A percentile compares a stretch with the other conserved stretches of the same genome.
Evolutionary conservation across 768 basidiomycete genomes (phyloP).

Genomic region (Amanita brunnescens): DNA sequence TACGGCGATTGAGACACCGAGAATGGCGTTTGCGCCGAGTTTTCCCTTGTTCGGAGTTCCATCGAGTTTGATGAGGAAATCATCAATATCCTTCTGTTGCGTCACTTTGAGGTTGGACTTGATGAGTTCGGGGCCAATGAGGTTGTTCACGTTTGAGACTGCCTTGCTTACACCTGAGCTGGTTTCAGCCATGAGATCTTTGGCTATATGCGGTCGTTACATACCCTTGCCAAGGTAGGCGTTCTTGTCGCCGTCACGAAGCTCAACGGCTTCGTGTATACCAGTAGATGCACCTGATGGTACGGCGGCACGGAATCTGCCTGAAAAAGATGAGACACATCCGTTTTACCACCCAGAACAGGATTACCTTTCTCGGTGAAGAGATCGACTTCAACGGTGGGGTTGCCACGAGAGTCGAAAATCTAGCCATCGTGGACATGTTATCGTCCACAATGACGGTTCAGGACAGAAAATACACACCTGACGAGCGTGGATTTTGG

Average conservation of each 20-base stretch:
- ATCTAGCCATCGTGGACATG: slow-evolving; percentile 47
- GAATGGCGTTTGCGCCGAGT: slow-evolving; percentile 98
- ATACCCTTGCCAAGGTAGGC: slow-evolving; percentile 93
- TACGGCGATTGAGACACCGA: slow-evolving; percentile 95
- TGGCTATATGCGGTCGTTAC: slow-evolving; percentile 14
- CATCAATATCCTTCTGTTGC: slow-evolving; percentile 91
- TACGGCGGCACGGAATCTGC: slow-evolving; percentile 88
- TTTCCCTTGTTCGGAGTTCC: slow-evolving; percentile 98
- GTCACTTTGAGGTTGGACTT: slow-evolving; percentile 77
- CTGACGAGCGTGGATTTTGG: slow-evolving; percentile 89
- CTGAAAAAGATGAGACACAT: slow-evolving; percentile 29
- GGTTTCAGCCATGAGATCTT: background rate
- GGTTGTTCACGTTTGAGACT: slow-evolving; percentile 86
- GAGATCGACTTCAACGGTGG: slow-evolving; percentile 91
- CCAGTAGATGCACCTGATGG: slow-evolving; percentile 99
- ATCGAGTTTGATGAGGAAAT: slow-evolving; percentile 97
- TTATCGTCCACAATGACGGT: background rate
- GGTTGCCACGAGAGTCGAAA: slow-evolving; percentile 99
- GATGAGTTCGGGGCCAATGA: slow-evolving; percentile 86
- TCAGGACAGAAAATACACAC: slow-evolving; percentile 27
- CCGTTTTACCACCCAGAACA: background rate
- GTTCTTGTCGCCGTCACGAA: slow-evolving; percentile 91
- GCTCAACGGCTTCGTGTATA: slow-evolving; percentile 96
- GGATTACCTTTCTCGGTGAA: slow-evolving; percentile 73
- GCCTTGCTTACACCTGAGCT: slow-evolving; percentile 83